Evolutionary conservation across 2,329 filamentous ascomycete species (phyloP), one percentile per base, ranked within the genome.

Genomic region (Aspergillus calidoustus): DNA sequence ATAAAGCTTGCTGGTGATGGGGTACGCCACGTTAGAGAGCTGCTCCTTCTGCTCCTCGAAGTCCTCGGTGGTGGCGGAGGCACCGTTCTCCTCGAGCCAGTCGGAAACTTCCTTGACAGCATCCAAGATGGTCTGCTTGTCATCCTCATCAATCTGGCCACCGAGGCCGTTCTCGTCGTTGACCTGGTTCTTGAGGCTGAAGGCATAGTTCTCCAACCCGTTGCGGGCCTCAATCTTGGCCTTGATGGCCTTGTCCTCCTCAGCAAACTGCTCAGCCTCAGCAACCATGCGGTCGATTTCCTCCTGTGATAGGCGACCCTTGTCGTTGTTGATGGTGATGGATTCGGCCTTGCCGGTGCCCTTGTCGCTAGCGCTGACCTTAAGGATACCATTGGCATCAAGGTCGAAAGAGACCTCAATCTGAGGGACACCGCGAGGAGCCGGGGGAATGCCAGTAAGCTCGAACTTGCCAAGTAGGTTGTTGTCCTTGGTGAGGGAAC

Each of bases 1-100:
- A 85, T 97, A 97, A 75, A 97, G 87, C 89, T 99, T 99, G 84
- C 92, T 96, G 73, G 95, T 99, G 83, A 99, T 99, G 71, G 95
- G 95, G 84, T 98, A 97, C 58, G 95, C 95, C 68, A 97, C 91
- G 80, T 91, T 91, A 73, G 91, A 96, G 71, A 99, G 87, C 87
- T 97, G 97, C 91, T 99, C 94, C 86, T 96, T 97, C 86, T 98
- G 94, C 88, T 99, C 95, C 82, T 97, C 93, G 74, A 98, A 97
- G 84, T 98, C 95, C 84, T 97, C 94, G 63, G 92, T 86, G 70
- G 85, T 87, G 67, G 95, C 95, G 56, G 90, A 90, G 69, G 90
- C 88, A 69, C 87, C 91, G 82, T 97, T 96, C 87, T 96, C 92
- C 72, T 97, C 93, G 63, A 99, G 89, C 95, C 95, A 99, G 79